A percentile compares a stretch with the other conserved stretches of the same genome.
These are phyloP conservation scores for Geotrichum phurueaensis DNA, from an alignment of 1,139 yeast species.

Conservation along the genomic window DNA sequence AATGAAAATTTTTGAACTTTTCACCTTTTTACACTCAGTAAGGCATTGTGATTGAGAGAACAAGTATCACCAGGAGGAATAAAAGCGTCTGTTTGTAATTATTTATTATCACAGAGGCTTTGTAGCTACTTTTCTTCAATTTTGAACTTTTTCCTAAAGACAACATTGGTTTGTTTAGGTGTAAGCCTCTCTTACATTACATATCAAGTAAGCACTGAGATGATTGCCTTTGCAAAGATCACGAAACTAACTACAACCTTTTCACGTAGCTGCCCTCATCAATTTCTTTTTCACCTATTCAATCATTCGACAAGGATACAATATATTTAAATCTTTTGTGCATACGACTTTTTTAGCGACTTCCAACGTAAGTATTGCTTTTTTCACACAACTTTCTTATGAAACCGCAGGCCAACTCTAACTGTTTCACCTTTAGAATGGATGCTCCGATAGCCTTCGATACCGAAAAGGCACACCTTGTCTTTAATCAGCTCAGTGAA, in stretches of 20 bases:
- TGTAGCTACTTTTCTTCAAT: not conserved
- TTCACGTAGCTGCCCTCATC: not conserved
- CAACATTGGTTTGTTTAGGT: not conserved
- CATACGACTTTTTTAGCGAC: not conserved
- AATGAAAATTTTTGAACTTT: not conserved
- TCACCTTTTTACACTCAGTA: not conserved
- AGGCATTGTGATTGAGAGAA: not conserved
- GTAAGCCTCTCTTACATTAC: not conserved
- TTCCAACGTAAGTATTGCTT: not conserved
- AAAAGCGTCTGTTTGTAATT: not conserved
- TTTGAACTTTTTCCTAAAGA: not conserved
- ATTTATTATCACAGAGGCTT: not conserved
- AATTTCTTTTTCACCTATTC: not conserved
- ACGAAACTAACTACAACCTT: not conserved
- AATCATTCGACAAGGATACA: not conserved
- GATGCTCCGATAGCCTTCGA: slow-evolving; percentile 16
- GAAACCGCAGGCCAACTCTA: not conserved
- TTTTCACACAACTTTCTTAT: not conserved
- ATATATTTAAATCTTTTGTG: not conserved
- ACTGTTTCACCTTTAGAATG: slow-evolving; percentile 3
- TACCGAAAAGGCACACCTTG: slow-evolving; percentile 7
- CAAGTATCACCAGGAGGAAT: not conserved
- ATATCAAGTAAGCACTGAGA: not conserved
- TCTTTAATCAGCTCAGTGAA: slow-evolving; percentile 5
- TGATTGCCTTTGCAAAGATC: not conserved